phyloP scores from a whole-genome alignment of 2,329 filamentous ascomycete genomes.

The Blastomyces percursus region DNA sequence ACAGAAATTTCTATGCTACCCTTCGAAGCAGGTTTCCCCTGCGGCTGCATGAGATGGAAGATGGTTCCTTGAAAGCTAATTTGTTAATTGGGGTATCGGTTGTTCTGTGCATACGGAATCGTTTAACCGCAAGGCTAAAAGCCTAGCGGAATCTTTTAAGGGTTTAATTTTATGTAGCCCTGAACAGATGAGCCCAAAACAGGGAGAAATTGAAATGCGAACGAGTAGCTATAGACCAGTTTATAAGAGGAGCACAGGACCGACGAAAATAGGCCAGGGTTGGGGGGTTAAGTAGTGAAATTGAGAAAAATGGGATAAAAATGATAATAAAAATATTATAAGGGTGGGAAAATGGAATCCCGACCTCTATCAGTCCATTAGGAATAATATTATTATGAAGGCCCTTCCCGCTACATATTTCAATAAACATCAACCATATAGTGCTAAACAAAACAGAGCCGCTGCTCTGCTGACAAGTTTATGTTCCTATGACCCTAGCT shows the following conservation, averaged over 20 bases:
- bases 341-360: too few relatives aligned
- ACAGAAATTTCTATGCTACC: not conserved
- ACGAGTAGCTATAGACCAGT: not conserved
- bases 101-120: not conserved
- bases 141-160: not conserved
- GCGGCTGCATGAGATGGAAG: not conserved
- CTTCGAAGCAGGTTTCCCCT: not conserved
- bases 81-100: not conserved
- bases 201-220: not conserved
- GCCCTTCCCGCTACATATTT: too few relatives aligned
- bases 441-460: not conserved
- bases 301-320: too few relatives aligned
- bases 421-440: not conserved
- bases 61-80: not conserved
- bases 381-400: too few relatives aligned
- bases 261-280: too few relatives aligned
- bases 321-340: too few relatives aligned
- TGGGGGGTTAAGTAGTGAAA: too few relatives aligned
- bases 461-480: not conserved
- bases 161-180: not conserved
- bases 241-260: too few relatives aligned
- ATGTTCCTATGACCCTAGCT: not conserved
- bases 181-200: not conserved
- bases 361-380: too few relatives aligned
- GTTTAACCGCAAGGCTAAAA: not conserved